These are phyloP conservation scores for Krasilnikovozyma curviuscula DNA, from an alignment of 768 basidiomycete genomes.

Conservation along the genomic window DNA sequence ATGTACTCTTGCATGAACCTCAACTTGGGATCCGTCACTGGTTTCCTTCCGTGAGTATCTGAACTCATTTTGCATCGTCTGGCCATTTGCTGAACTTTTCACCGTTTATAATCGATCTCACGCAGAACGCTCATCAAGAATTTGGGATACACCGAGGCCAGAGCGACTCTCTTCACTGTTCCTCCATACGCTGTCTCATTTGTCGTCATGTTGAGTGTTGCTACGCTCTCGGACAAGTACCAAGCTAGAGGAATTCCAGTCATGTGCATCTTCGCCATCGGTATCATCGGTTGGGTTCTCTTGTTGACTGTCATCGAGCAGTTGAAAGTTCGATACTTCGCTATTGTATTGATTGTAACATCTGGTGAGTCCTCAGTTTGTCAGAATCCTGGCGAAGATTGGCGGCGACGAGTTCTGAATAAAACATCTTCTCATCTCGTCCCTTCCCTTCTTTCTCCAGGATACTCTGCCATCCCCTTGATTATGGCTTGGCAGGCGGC, in stretches of 20 bases:
- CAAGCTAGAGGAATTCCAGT: conserved; percentile 17
- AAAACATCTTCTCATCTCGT: no score
- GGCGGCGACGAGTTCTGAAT: no score
- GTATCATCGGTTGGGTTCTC: conserved; percentile 22
- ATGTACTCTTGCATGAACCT: conserved; percentile 28
- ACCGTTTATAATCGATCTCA: no score
- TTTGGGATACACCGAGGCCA: conserved; percentile 13
- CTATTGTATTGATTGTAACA: conserved; percentile 46
- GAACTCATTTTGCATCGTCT: background rate
- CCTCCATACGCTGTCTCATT: conserved; percentile 28
- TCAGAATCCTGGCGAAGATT: no score
- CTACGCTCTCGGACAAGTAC: conserved; percentile 9
- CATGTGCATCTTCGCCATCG: conserved; percentile 23
- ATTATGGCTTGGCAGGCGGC: conserved; percentile 23
- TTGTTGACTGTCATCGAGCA: conserved; percentile 30
- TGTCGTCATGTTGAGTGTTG: conserved; percentile 20
- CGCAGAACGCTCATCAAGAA: no score
- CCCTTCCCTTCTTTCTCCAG: no score
- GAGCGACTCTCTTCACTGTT: conserved; percentile 26
- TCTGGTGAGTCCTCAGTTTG: no score
- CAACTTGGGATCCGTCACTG: conserved; percentile 16
- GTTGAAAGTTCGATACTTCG: conserved; percentile 51
- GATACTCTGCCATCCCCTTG: conserved; percentile 15
- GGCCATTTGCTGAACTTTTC: background rate
- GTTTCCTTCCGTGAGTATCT: conserved; percentile 26